Percentiles rank a stretch among this genome's conserved stretches.
phyloP scores from a whole-genome alignment of 2,329 filamentous ascomycete species.

The Emericellopsis cladophorae region DNA sequence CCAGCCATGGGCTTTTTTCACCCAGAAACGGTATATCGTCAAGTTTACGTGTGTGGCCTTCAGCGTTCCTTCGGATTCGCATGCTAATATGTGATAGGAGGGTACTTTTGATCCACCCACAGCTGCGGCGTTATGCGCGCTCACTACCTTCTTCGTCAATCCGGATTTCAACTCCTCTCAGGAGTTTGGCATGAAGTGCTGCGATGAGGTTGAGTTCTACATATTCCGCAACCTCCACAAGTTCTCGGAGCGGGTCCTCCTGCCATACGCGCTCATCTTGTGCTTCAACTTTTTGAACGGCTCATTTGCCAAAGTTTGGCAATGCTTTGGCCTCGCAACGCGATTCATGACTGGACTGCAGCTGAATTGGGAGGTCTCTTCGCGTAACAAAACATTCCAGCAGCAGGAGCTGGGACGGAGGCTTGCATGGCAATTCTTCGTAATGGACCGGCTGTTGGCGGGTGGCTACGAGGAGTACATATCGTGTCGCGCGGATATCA shows the following conservation, averaged over 20 bases:
- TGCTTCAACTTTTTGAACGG: constrained; percentile 22
- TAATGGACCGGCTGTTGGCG: constrained; percentile 22
- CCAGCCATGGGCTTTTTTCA: constrained; percentile 26
- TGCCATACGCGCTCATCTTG: constrained; percentile 21
- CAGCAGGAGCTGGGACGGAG: constrained; percentile 22
- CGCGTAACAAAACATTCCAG: constrained; percentile 15
- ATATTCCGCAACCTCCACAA: constrained; percentile 25
- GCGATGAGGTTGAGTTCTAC: constrained; percentile 23
- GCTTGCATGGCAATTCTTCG: constrained; percentile 24
- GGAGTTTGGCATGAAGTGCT: constrained; percentile 23
- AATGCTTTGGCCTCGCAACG: constrained; percentile 21
- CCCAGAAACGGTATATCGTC: constrained; percentile 17
- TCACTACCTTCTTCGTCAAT: constrained; percentile 21
- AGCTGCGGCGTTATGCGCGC: constrained; percentile 24
- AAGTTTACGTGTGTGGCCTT: constrained; percentile 16
- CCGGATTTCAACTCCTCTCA: constrained; percentile 14
- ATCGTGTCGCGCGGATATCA: constrained; percentile 19
- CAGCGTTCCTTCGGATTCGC: neutral
- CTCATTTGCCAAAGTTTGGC: constrained; percentile 25
- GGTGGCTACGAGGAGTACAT: constrained; percentile 27
- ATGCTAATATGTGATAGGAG: constrained; percentile 8
- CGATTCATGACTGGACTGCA: constrained; percentile 24
- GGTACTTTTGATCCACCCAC: constrained; percentile 19
- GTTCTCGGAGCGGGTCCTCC: constrained; percentile 18
- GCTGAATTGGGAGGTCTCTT: constrained; percentile 23